Percentiles rank a stretch among this genome's conserved stretches.
These are phyloP conservation scores for Pyricularia grisea DNA, from an alignment of 2,329 filamentous ascomycete species.

Conservation along the genomic window DNA sequence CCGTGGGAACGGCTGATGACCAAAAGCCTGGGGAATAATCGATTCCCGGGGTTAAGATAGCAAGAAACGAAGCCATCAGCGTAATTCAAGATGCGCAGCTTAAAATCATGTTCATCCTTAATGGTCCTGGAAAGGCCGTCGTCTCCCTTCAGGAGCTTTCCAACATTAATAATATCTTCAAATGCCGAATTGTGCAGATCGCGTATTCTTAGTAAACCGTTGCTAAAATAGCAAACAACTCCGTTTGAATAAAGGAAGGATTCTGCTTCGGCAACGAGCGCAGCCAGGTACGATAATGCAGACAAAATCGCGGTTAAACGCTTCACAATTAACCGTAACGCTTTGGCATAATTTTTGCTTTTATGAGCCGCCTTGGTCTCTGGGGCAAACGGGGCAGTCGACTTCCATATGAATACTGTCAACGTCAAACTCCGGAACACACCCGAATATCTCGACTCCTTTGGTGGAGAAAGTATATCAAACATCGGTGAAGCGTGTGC, in stretches of 20 bases:
- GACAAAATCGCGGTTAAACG: conserved; percentile 49
- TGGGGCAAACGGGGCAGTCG: conserved; percentile 19
- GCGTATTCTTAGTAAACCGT: conserved; percentile 43
- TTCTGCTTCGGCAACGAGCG: conserved; percentile 48
- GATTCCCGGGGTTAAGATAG: conserved; percentile 33
- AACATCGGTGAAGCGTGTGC: background rate
- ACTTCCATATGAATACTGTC: conserved; percentile 15
- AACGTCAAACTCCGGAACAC: background rate
- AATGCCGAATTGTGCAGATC: conserved; percentile 40
- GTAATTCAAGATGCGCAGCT: conserved; percentile 34
- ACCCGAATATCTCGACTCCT: background rate
- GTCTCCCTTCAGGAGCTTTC: conserved; percentile 22
- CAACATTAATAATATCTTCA: conserved; percentile 49
- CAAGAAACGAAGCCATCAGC: conserved; percentile 49
- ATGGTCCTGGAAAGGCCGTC: conserved; percentile 21
- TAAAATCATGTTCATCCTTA: background rate
- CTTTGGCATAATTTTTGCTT: conserved; percentile 33
- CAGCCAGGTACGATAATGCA: conserved; percentile 52
- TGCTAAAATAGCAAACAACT: conserved; percentile 52
- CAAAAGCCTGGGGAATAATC: conserved; percentile 34
- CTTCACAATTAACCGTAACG: conserved; percentile 50
- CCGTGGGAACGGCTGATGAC: conserved; percentile 32
- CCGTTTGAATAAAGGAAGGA: conserved; percentile 55
- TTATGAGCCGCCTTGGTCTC: conserved; percentile 22
- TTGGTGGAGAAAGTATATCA: background rate